Conservation (phyloP, 108 stramenopile genomes). For the Pseudonitzschia multistriata region DNA sequence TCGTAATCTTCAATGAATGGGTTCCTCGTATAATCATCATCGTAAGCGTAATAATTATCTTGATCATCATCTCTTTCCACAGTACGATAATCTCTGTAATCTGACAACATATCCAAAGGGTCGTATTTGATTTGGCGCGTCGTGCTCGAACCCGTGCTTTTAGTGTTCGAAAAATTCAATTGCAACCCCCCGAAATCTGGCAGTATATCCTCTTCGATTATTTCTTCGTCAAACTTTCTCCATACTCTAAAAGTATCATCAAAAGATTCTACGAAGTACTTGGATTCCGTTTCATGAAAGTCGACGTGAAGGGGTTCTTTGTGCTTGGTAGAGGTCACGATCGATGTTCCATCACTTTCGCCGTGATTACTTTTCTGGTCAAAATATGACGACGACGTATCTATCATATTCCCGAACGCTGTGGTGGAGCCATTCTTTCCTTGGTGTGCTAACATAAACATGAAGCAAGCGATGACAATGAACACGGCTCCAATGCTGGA, state of each 20-base stretch:
- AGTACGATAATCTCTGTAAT: conserved; percentile 7
- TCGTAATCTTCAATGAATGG: not conserved
- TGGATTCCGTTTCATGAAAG: not conserved
- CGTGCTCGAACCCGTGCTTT: not conserved
- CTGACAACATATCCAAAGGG: not conserved
- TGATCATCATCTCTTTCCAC: conserved; percentile 3
- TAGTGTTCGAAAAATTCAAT: conserved; percentile 8
- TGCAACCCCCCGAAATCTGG: conserved; percentile 7
- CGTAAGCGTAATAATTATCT: conserved; percentile 9
- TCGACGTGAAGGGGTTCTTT: not conserved
- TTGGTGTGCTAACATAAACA: not conserved
- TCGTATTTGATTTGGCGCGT: conserved; percentile 1
- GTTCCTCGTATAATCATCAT: conserved; percentile 8
- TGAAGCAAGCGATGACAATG: not conserved
- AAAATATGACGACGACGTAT: too few relatives aligned
- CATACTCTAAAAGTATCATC: not conserved
- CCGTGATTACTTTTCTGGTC: too few relatives aligned
- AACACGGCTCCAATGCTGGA: not conserved
- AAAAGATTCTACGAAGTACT: not conserved
- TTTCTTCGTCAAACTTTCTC: not conserved
- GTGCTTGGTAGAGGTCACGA: too few relatives aligned
- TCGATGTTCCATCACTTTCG: too few relatives aligned
- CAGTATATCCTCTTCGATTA: not conserved
- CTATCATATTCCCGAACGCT: too few relatives aligned
- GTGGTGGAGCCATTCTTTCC: too few relatives aligned